Percentiles rank a stretch among this genome's conserved stretches.
These are phyloP conservation scores for Peronosclerospora sorghi DNA, from an alignment of 352 stramenopile species.

Conservation along the genomic window DNA sequence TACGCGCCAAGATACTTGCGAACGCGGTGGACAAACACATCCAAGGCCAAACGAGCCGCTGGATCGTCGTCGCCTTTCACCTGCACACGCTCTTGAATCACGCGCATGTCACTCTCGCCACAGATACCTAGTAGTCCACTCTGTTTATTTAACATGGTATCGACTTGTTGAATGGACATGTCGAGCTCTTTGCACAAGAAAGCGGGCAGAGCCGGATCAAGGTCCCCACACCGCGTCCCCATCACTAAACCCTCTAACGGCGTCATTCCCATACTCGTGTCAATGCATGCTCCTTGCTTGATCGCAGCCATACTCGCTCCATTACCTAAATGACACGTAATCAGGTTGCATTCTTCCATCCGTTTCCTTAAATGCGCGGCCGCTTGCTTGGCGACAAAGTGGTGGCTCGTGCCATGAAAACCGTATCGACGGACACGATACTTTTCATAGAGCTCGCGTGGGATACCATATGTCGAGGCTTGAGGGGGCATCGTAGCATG, in stretches of 20 bases:
- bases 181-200: conserved; percentile 58
- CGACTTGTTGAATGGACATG: conserved; percentile 66
- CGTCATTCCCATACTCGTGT: conserved; percentile 87
- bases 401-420: conserved; percentile 85
- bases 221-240: conserved; percentile 79
- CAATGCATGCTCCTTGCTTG: conserved; percentile 58
- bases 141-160: conserved; percentile 87
- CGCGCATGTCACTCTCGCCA: conserved; percentile 74
- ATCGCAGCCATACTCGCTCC: conserved; percentile 79
- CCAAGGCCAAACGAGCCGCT: conserved; percentile 54
- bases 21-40: conserved; percentile 80
- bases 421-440: conserved; percentile 82
- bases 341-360: conserved; percentile 48
- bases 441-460: conserved; percentile 67
- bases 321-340: conserved; percentile 85
- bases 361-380: conserved; percentile 44
- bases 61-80: conserved; percentile 30
- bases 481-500: conserved; percentile 77
- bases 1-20: conserved; percentile 84
- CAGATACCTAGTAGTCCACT: conserved; percentile 74
- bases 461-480: conserved; percentile 75
- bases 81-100: conserved; percentile 59
- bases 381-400: conserved; percentile 74
- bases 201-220: conserved; percentile 76
- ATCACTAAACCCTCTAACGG: conserved; percentile 84